Evolutionary conservation across 2,329 filamentous ascomycete genomes (phyloP), one percentile per base, ranked within the genome.

Genomic region (Colletotrichum sp.): DNA sequence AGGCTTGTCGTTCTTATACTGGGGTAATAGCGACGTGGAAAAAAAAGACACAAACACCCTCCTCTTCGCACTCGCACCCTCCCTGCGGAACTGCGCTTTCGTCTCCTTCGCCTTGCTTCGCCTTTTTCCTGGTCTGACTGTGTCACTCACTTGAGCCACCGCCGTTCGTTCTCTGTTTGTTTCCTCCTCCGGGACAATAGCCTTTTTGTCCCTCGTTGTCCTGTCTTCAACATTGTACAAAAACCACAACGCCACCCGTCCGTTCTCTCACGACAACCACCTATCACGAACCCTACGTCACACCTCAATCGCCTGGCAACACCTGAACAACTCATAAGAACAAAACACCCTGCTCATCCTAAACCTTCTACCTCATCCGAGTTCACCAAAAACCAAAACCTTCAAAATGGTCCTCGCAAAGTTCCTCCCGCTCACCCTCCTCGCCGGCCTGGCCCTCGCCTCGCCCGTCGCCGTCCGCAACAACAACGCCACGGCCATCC

Each of bases 401-500:
- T 24, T 2, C 60, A 80, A 76, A 30, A 84, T 84, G 83, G 81
- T 81, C 62, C 79, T 80, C 76, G 77, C 78, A 9, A 71, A 76
- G 58, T 76, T 82, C 74, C 30, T 77, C 69, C 72, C 79, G 15
- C 68, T 78, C 70, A 70, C 84, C 60, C 78, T 81, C 75, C 66
- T 84, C 70, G 75, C 76, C 70, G 76, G 79, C 60, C 76, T 79
- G 60, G 77, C 80, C 34, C 73, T 80, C 67, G 79, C 80, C 34
- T 76, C 79, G 36, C 80, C 81, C 2, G 43, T 76, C 62, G 43
- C 60, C 30, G 61, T 43, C 16, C 72, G 61, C 60, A 75, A 32
- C 28, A 78, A 73, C 66, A 64, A 78, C 3, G 82, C 86, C 12
- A 81, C 81, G 24, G 79, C 82, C 43, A 84, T 88, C 77, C 84